phyloP scores from a whole-genome alignment of 176 grass and related monocot species.

The Carex myosuroides region DNA sequence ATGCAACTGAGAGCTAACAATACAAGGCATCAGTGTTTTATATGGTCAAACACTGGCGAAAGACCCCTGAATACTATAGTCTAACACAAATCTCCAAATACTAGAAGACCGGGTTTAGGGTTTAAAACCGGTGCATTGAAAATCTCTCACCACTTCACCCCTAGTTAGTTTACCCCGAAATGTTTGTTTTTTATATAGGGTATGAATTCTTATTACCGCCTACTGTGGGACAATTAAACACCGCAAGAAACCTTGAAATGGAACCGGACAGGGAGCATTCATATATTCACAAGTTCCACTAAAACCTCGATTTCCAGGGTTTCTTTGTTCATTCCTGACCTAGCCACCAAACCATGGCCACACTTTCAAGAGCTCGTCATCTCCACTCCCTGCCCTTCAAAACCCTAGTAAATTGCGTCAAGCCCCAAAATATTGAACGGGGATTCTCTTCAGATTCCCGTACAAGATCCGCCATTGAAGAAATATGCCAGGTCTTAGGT shows the following conservation, averaged over 20 bases:
- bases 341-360: background rate
- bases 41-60: constrained; percentile 7
- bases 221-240: too few relatives aligned
- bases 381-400: background rate
- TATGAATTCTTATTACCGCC: too few relatives aligned
- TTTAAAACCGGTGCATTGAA: background rate
- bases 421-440: background rate
- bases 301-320: background rate
- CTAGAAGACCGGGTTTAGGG: constrained; percentile 5
- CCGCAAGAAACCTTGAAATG: too few relatives aligned
- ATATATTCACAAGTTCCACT: background rate
- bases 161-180: background rate
- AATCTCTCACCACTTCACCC: background rate
- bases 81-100: background rate
- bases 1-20: background rate
- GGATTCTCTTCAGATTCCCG: constrained; percentile 14
- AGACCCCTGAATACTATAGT: background rate
- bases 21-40: constrained; percentile 3
- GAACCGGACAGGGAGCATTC: too few relatives aligned
- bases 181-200: too few relatives aligned
- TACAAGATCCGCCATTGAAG: constrained; percentile 17
- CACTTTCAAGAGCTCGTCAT: background rate
- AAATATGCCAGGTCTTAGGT: constrained; percentile 9
- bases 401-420: background rate
- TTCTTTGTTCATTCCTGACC: background rate